Conservation (phyloP, 768 basidiomycete genomes). For the Serendipita sp. region DNA sequence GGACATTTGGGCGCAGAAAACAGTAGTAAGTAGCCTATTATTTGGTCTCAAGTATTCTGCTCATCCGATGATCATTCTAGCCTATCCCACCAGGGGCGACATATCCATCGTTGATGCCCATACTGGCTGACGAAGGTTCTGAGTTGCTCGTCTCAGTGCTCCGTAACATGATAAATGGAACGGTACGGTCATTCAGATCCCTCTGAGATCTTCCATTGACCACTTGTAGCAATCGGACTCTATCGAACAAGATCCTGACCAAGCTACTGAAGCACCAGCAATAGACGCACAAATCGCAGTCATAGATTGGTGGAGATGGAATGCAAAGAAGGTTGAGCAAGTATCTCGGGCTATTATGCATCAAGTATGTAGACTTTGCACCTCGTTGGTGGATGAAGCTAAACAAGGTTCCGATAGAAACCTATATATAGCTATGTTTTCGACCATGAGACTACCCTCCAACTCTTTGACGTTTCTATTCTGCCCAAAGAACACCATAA, state of each 20-base stretch:
- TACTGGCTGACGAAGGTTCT: conserved; percentile 49
- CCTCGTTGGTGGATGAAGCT: not conserved
- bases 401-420: not conserved
- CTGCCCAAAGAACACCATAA: not conserved
- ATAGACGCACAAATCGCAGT: conserved; percentile 38
- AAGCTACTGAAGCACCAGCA: conserved; percentile 36
- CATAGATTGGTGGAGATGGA: conserved; percentile 40
- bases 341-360: conserved; percentile 50
- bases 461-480: conserved; percentile 19
- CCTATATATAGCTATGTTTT: not conserved
- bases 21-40: conserved; percentile 32
- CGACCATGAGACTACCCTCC: conserved; percentile 20
- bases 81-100: conserved; percentile 31
- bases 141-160: conserved; percentile 54
- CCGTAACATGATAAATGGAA: conserved; percentile 41
- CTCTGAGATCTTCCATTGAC: not conserved
- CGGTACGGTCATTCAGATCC: conserved; percentile 21
- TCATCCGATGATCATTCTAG: conserved; percentile 21
- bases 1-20: conserved; percentile 39
- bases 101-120: conserved; percentile 40
- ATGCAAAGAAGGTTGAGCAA: conserved; percentile 37
- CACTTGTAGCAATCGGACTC: conserved; percentile 28
- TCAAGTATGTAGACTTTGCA: conserved; percentile 29
- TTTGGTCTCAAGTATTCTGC: not conserved
- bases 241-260: conserved; percentile 29